Base-by-base conservation (phyloP, 441 rosid species). In the Geranium incanum region DNA sequence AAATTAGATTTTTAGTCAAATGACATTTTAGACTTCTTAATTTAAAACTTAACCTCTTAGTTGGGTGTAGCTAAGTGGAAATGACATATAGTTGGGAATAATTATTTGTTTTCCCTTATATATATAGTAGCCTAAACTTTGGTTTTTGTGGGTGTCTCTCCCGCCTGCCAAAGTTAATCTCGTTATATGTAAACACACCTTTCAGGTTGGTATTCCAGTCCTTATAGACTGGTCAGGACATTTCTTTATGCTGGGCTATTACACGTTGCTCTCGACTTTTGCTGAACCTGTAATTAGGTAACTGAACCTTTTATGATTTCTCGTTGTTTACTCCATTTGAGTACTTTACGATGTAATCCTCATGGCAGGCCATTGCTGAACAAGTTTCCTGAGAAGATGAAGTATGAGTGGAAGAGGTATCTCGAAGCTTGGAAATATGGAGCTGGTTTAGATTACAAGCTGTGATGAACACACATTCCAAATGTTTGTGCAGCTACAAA, bases 371-470 rank as follows among this genome's bases (percentile, higher is more conserved):
- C 89, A 39, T 66, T 83, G 71, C 68, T 94, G 75, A 60, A 78
- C 41, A 75, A 75, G 36, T 74, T 82, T 71, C 90, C 95, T 13
- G 71, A 84, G 19, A 85, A 79, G 85, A 80, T 74, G 52, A 84
- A 76, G 82, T 90, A 83, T 4, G 76, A 85, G 69, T 91, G 96
- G 97, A 91, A 82, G 76, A 82, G 88, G 72, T 77, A 74, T 38
- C 90, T 94, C 0, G 96, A 94, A 77, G 98, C 98, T 72, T 94
- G 97, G 97, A 88, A 85, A 79, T 91, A 86, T 63, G 98, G 98
- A 52, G 81, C 97, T 52, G 98, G 97, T 69, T 81, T 94, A 45
- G 96, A 89, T 78, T 86, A 89, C 78, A 81, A 89, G 84, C 86
- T 91, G 9, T 91, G 85, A 62, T 57, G 63, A 62, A 62, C 36